A percentile compares a stretch with the other conserved stretches of the same genome.
phyloP scores from a whole-genome alignment of 1,284 basidiomycete genomes.

The Ganoderma lucidum region DNA sequence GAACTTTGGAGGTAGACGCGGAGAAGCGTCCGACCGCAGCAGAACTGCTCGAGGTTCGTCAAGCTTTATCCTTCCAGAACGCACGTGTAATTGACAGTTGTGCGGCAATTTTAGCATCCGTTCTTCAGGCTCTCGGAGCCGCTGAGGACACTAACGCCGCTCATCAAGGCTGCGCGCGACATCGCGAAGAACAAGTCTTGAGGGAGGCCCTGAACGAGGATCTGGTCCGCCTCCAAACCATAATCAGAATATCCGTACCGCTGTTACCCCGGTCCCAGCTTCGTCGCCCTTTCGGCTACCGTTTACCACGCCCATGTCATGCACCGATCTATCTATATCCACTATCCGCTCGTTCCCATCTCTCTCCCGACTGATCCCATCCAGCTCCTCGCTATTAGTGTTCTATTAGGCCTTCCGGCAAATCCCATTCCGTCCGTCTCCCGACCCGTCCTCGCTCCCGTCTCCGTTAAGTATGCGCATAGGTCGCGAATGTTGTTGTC shows the following conservation, averaged over 20 bases:
- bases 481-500: slow-evolving; percentile 24
- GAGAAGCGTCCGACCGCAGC: slow-evolving; percentile 92
- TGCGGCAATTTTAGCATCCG: slow-evolving; percentile 63
- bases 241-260: neutral
- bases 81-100: slow-evolving; percentile 2
- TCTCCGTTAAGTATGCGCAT: slow-evolving; percentile 19
- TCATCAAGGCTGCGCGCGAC: slow-evolving; percentile 94
- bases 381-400: slow-evolving; percentile 17
- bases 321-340: slow-evolving; percentile 39
- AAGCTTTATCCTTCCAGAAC: neutral
- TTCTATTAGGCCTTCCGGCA: slow-evolving; percentile 21
- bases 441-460: slow-evolving; percentile 1
- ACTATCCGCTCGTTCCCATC: slow-evolving; percentile 24
- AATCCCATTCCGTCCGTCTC: slow-evolving; percentile 7
- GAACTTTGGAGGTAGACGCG: slow-evolving; percentile 94
- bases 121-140: slow-evolving; percentile 92
- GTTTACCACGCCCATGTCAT: slow-evolving; percentile 30
- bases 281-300: slow-evolving; percentile 5
- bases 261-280: neutral
- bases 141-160: slow-evolving; percentile 84
- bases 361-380: slow-evolving; percentile 15
- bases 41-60: slow-evolving; percentile 74
- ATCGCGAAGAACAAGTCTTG: slow-evolving; percentile 73
- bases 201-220: neutral
- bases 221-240: neutral